Percentiles rank a stretch among this genome's conserved stretches.
Evolutionary conservation across 805 yeast species (phyloP).

Genomic region (Candida boleticola): DNA sequence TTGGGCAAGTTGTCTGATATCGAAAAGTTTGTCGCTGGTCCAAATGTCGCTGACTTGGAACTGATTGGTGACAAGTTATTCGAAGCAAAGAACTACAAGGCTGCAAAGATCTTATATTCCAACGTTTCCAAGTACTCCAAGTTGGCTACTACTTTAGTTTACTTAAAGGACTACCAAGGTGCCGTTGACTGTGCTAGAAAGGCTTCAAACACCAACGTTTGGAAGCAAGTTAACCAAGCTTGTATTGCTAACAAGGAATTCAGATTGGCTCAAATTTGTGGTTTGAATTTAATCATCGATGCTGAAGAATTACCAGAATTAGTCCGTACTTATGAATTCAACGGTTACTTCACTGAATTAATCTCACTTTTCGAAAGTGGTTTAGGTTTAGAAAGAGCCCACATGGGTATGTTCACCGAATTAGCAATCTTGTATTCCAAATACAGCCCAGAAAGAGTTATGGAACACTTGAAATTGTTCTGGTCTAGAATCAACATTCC

Average conservation of each 20-base stretch:
- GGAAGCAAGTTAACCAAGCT: slow-evolving; percentile 97
- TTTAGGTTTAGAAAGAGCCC: slow-evolving; percentile 95
- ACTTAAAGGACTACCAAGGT: slow-evolving; percentile 85
- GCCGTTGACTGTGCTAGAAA: slow-evolving; percentile 99
- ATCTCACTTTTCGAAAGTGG: slow-evolving; percentile 94
- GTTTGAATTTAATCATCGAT: slow-evolving; percentile 92
- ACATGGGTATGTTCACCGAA: slow-evolving; percentile 99
- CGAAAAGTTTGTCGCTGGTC: slow-evolving; percentile 76
- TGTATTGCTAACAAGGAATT: slow-evolving; percentile 94
- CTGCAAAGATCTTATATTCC: slow-evolving; percentile 85
- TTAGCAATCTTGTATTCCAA: slow-evolving; percentile 87
- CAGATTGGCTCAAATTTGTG: slow-evolving; percentile 97
- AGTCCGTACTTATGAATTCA: slow-evolving; percentile 80
- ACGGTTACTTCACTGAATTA: slow-evolving; percentile 89
- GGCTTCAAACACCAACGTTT: slow-evolving; percentile 88
- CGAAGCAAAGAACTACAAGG: slow-evolving; percentile 78
- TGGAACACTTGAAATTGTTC: slow-evolving; percentile 95
- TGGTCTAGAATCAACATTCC: slow-evolving; percentile 99
- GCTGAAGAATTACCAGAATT: slow-evolving; percentile 95
- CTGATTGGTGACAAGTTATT: slow-evolving; percentile 88
- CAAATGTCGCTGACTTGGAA: slow-evolving; percentile 93
- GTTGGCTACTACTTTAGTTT: slow-evolving; percentile 94
- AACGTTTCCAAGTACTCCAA: slow-evolving; percentile 92
- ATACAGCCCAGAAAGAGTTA: slow-evolving; percentile 83
- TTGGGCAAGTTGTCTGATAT: slow-evolving; percentile 74